These are phyloP conservation scores for Arbutus unedo DNA, from an alignment of 148 eudicot species.

Conservation along the genomic window DNA sequence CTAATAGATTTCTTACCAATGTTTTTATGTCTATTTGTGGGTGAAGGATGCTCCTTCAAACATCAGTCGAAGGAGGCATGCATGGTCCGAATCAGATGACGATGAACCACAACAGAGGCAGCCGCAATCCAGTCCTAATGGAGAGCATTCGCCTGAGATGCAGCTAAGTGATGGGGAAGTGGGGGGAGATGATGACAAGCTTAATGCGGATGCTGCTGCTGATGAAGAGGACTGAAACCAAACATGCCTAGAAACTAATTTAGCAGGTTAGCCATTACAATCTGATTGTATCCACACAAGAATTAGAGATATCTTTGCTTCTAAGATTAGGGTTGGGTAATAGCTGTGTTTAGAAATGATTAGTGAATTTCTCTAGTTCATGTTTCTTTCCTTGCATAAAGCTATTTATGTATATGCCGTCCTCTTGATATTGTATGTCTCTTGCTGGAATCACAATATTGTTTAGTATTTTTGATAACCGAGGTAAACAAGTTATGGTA, in stretches of 20 bases:
- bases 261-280: slow-evolving; percentile 10
- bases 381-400: slow-evolving; percentile 1
- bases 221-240: slow-evolving; percentile 26
- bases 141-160: slow-evolving; percentile 43
- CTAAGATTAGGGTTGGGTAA: background rate
- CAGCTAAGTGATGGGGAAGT: slow-evolving; percentile 48
- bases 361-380: background rate
- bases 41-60: slow-evolving; percentile 54
- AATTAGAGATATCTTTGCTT: background rate
- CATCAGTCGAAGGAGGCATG: slow-evolving; percentile 54
- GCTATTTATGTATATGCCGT: background rate
- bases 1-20: background rate
- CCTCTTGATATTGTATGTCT: background rate
- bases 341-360: slow-evolving; percentile 3
- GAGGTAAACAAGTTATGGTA: no score
- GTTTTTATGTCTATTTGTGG: background rate
- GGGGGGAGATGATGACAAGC: slow-evolving; percentile 29
- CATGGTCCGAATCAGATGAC: slow-evolving; percentile 91
- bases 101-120: slow-evolving; percentile 56
- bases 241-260: background rate
- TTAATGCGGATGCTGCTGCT: slow-evolving; percentile 21
- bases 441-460: background rate
- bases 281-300: background rate
- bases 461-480: background rate
- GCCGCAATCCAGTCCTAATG: slow-evolving; percentile 39